Evolutionary conservation across 2,329 filamentous ascomycete species (phyloP), one percentile per base, ranked within the genome.

Genomic region (Aspergillus glaucus): DNA sequence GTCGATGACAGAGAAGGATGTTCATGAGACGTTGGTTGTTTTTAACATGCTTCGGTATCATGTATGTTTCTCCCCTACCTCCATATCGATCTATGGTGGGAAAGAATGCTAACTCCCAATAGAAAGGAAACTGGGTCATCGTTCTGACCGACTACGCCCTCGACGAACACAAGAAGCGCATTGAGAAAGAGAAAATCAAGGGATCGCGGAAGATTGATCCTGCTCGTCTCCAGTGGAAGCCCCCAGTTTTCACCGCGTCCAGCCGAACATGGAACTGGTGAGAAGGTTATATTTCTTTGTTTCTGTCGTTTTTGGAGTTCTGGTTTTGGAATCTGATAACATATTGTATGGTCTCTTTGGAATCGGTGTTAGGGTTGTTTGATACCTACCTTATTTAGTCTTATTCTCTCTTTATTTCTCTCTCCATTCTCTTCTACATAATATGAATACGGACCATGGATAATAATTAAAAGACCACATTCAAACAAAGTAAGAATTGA

Each of bases 1-100:
- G 7, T 87, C 91, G 2, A 97, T 98, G 92, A 97, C 92, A n/a
- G 91, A 90, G 5, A 89, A 90, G 61, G 93, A 98, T 66, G 92
- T 98, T 12, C 84, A 97, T 68, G 90, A 96, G 67, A 97, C 93
- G 0, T 72, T 98, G 45, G 90, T 96, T 65, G 91, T 91, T 49
- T 76, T 96, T 52, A 93, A 92, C 66, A 95, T 98, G 88, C 81
- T 97, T 64, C 81, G 93, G 42, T 97, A 97, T 65, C 89, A 91
- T 61, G 76, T 79, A 69, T 61, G 74, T 67, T 28, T 24, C 37
- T 30, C n/a, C 44, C 19, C 28, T 15, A 30, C 3, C 22, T 44
- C n/a, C 2, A 30, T 12, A 10, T 30, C 26, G 4, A 30, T 30
- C 1, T 12, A n/a, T 17, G 39, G 1, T 36, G 12, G 14, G 4